These are phyloP conservation scores for Solanum appendiculatum DNA, from an alignment of 257 asterid species.

Conservation along the genomic window DNA sequence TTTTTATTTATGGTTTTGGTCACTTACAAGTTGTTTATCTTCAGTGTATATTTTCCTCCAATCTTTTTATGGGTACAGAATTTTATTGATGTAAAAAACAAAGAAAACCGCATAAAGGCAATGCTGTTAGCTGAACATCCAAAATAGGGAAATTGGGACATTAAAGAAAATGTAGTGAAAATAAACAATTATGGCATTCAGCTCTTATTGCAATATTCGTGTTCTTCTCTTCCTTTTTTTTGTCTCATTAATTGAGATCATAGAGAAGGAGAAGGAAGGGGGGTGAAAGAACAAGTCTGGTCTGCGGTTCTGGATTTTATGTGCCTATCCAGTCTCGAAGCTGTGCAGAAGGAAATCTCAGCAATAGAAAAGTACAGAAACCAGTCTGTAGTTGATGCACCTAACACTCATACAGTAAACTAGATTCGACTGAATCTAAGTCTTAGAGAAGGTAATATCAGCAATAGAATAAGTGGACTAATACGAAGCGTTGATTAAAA, in stretches of 20 bases:
- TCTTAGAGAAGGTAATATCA: not conserved
- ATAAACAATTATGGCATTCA: not conserved
- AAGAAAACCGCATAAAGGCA: too few species aligned
- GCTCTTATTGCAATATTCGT: not conserved
- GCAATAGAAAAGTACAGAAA: not conserved
- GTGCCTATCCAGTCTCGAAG: not conserved
- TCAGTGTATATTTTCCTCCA: too few species aligned
- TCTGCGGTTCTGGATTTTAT: not conserved
- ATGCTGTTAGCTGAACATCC: not conserved
- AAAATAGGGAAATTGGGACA: not conserved
- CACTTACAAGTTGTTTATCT: too few species aligned
- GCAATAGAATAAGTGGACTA: not conserved
- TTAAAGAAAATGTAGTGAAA: too few species aligned
- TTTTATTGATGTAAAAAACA: too few species aligned
- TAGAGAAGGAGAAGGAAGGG: not conserved
- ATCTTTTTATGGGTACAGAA: too few species aligned
- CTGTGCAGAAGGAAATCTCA: not conserved
- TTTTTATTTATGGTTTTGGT: too few species aligned
- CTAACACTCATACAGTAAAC: not conserved
- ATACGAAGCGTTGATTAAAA: not conserved
- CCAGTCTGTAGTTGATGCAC: not conserved
- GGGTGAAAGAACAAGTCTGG: not conserved
- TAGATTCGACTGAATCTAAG: not conserved
- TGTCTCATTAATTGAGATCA: not conserved
- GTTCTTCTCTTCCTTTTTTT: not conserved